A percentile compares a stretch with the other conserved stretches of the same genome.
Evolutionary conservation across 176 grass and related monocot genomes (phyloP).

Genomic region (Eragrostis nindensis): DNA sequence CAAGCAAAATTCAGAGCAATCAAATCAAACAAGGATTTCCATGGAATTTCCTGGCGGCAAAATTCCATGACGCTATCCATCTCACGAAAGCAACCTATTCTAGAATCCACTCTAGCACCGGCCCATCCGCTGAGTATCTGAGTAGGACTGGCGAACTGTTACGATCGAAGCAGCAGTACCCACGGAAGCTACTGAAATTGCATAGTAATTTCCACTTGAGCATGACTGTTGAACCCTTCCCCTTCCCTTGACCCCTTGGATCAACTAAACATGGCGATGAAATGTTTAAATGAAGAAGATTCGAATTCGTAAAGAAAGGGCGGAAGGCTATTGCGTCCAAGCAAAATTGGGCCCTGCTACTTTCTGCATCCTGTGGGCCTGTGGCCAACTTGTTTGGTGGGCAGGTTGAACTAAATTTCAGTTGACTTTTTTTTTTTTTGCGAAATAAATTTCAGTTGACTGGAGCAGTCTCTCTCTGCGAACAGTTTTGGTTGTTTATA

Average conservation of each 20-base stretch:
- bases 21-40: slow-evolving; percentile 31
- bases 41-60: background rate
- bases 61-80: background rate
- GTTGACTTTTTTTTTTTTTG: too few relatives aligned
- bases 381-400: background rate
- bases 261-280: background rate
- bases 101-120: background rate
- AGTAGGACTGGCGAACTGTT: background rate
- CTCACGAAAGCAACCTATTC: background rate
- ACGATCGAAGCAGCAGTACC: background rate
- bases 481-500: background rate
- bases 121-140: background rate
- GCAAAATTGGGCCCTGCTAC: background rate
- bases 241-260: too few relatives aligned
- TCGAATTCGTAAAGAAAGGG: background rate
- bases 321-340: background rate
- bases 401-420: background rate
- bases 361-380: background rate
- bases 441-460: background rate
- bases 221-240: too few relatives aligned
- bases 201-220: background rate
- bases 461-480: background rate
- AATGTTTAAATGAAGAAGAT: background rate
- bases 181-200: background rate
- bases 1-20: background rate